A percentile compares a stretch with the other conserved stretches of the same genome.
phyloP scores from a whole-genome alignment of 2,329 filamentous ascomycete species.

The Claviceps arundinis region DNA sequence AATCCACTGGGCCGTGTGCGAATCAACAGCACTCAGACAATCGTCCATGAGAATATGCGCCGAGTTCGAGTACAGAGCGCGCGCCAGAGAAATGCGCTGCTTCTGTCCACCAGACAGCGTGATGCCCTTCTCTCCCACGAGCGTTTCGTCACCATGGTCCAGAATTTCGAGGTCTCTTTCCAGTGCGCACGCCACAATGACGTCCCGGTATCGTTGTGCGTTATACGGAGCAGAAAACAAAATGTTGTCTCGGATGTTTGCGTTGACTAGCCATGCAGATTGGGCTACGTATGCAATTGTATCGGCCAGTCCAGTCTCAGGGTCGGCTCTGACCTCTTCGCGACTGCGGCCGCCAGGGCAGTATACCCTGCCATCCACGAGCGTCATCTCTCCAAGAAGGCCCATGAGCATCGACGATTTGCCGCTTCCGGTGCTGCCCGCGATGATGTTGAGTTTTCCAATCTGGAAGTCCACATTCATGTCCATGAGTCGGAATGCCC shows the following conservation, averaged over 20 bases:
- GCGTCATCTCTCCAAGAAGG: conserved; percentile 87
- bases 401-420: conserved; percentile 97
- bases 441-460: conserved; percentile 81
- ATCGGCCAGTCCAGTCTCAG: conserved; percentile 75
- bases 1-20: conserved; percentile 96
- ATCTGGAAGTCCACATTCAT: conserved; percentile 71
- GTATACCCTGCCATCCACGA: conserved; percentile 66
- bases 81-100: conserved; percentile 90
- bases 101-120: conserved; percentile 95
- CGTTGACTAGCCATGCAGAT: conserved; percentile 93
- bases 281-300: conserved; percentile 94
- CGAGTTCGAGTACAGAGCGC: conserved; percentile 91
- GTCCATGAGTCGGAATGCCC: conserved; percentile 72
- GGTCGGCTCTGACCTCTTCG: conserved; percentile 70
- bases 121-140: conserved; percentile 95
- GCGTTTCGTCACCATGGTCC: conserved; percentile 79
- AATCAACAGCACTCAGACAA: conserved; percentile 91
- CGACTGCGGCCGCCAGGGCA: conserved; percentile 76
- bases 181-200: conserved; percentile 81
- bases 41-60: conserved; percentile 86
- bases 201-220: conserved; percentile 69
- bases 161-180: conserved; percentile 87
- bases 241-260: conserved; percentile 91
- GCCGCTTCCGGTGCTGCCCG: conserved; percentile 83
- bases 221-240: conserved; percentile 74